Conservation (phyloP, 352 stramenopile genomes). For the Peronospora farinosa region DNA sequence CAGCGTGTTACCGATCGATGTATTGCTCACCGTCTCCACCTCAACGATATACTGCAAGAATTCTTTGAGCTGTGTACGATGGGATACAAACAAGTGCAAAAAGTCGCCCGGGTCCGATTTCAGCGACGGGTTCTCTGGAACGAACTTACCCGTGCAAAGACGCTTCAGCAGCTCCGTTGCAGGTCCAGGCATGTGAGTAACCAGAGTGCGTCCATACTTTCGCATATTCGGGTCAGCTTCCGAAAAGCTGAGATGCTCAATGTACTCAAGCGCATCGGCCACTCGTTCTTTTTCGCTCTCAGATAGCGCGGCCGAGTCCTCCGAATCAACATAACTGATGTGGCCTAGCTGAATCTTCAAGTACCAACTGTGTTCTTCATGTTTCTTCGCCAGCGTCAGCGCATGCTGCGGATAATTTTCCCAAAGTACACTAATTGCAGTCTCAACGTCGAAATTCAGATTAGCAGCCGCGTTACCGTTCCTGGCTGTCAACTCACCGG, state of each 20-base stretch:
- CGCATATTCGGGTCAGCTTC: conserved; percentile 81
- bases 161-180: conserved; percentile 88
- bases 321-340: conserved; percentile 82
- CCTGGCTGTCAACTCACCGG: conserved; percentile 19
- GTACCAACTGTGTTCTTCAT: conserved; percentile 89
- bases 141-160: conserved; percentile 85
- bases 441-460: conserved; percentile 88
- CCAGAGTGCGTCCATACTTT: conserved; percentile 85
- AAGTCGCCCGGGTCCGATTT: conserved; percentile 86
- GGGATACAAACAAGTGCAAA: conserved; percentile 89
- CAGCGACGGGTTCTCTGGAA: conserved; percentile 38
- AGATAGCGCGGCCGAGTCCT: conserved; percentile 60
- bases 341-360: conserved; percentile 90
- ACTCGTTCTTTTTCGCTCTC: conserved; percentile 77
- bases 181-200: conserved; percentile 79
- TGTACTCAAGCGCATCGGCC: conserved; percentile 87
- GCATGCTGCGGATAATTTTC: conserved; percentile 90
- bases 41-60: conserved; percentile 88
- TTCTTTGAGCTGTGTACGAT: conserved; percentile 81
- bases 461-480: conserved; percentile 26
- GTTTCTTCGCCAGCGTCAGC: conserved; percentile 84
- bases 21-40: conserved; percentile 82
- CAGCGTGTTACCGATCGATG: conserved; percentile 86
- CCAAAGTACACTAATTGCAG: conserved; percentile 89
- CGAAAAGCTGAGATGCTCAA: conserved; percentile 78